Conservation (phyloP, 1,139 yeast genomes). For the Pichia sp. region DNA sequence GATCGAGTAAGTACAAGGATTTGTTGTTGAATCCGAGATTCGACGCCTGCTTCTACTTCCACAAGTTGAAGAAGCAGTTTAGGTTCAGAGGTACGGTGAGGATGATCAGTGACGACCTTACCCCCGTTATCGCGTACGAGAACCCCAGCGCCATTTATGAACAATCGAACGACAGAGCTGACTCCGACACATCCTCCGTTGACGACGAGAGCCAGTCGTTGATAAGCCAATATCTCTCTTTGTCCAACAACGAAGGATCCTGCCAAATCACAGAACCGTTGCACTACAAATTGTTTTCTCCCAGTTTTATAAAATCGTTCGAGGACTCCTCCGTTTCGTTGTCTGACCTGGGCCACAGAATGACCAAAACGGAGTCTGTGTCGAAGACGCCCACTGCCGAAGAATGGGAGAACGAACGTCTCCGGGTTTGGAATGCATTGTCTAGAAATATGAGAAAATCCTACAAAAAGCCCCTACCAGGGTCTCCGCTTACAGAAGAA, state of each 20-base stretch:
- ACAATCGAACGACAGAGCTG: neutral
- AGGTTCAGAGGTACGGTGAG: constrained; percentile 66
- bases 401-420: constrained; percentile 65
- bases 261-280: constrained; percentile 22
- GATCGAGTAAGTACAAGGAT: constrained; percentile 62
- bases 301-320: constrained; percentile 18
- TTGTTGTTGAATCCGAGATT: constrained; percentile 47
- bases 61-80: constrained; percentile 57
- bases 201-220: constrained; percentile 14
- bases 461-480: constrained; percentile 72
- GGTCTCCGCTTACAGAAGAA: constrained; percentile 52
- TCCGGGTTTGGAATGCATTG: constrained; percentile 58
- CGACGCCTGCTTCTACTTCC: constrained; percentile 77
- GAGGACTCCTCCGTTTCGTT: constrained; percentile 24
- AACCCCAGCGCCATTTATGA: neutral
- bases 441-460: constrained; percentile 57
- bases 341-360: constrained; percentile 20
- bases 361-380: neutral
- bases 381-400: constrained; percentile 45
- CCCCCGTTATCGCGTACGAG: constrained; percentile 21
- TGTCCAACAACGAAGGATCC: constrained; percentile 7
- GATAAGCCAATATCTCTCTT: constrained; percentile 13
- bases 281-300: constrained; percentile 29
- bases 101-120: constrained; percentile 32
- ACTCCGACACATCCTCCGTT: constrained; percentile 5